Conservation (phyloP, 768 basidiomycete species). For the Hericium alpestre region DNA sequence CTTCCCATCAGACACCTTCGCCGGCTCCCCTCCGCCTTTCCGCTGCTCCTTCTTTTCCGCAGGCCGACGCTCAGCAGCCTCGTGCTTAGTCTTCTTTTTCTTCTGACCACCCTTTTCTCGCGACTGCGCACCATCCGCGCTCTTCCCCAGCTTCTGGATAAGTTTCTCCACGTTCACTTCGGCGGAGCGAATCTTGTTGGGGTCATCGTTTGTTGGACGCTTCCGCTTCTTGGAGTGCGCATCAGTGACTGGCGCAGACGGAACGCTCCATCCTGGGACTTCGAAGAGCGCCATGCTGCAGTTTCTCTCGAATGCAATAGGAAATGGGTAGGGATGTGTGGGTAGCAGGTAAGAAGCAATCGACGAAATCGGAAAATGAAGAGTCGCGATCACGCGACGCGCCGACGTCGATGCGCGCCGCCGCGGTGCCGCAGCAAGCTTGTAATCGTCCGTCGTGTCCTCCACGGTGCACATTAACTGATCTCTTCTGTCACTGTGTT, state of each 20-base stretch:
- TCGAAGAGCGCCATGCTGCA: conserved; percentile 42
- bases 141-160: conserved; percentile 35
- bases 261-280: conserved; percentile 60
- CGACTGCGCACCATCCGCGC: conserved; percentile 3
- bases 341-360: too few relatives aligned
- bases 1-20: not conserved
- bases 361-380: too few relatives aligned
- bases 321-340: too few relatives aligned
- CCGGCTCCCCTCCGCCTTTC: not conserved
- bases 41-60: conserved; percentile 2
- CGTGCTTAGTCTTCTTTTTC: not conserved
- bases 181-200: conserved; percentile 25
- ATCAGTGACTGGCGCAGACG: conserved; percentile 23
- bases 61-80: not conserved
- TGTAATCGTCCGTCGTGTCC: too few relatives aligned
- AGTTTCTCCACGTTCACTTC: conserved; percentile 53
- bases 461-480: too few relatives aligned
- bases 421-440: too few relatives aligned
- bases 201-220: conserved; percentile 29
- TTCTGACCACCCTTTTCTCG: not conserved
- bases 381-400: too few relatives aligned
- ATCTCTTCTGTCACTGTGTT: too few relatives aligned
- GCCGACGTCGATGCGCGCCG: too few relatives aligned
- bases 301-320: too few relatives aligned
- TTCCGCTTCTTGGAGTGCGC: conserved; percentile 34